Evolutionary conservation across 306 rosid species (phyloP).

Genomic region (Sicyos baderoa): DNA sequence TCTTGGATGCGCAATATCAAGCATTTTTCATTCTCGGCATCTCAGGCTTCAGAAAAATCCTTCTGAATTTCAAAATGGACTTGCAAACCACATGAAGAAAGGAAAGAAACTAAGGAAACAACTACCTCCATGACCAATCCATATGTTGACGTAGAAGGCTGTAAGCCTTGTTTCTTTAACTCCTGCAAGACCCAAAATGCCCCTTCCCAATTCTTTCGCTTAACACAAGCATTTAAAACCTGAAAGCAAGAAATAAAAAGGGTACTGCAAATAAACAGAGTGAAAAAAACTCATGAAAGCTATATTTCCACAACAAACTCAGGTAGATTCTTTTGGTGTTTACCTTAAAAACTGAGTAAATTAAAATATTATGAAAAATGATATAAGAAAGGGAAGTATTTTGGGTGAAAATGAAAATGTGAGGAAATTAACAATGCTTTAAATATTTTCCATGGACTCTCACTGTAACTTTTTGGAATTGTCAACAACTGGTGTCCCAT

Average conservation of each 20-base stretch:
- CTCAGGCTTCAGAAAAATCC: slow-evolving; percentile 2
- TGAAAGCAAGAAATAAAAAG: slow-evolving; percentile 25
- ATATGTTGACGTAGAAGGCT: slow-evolving; percentile 58
- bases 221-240: slow-evolving; percentile 84
- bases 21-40: background rate
- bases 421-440: too few species aligned
- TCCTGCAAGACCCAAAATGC: slow-evolving; percentile 95
- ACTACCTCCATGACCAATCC: slow-evolving; percentile 94
- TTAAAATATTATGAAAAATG: too few species aligned
- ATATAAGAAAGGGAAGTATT: too few species aligned
- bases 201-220: slow-evolving; percentile 88
- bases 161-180: slow-evolving; percentile 47
- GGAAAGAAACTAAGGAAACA: slow-evolving; percentile 14
- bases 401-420: too few species aligned
- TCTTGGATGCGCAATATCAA: background rate
- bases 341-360: too few species aligned
- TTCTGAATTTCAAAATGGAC: background rate
- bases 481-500: too few species aligned
- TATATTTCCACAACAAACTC: background rate
- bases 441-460: too few species aligned
- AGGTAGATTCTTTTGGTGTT: background rate
- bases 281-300: background rate
- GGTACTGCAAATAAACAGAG: background rate
- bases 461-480: background rate
- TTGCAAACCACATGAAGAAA: slow-evolving; percentile 19